phyloP scores from a whole-genome alignment of 2,329 filamentous ascomycete genomes.

The Plenodomus tracheiphilus region DNA sequence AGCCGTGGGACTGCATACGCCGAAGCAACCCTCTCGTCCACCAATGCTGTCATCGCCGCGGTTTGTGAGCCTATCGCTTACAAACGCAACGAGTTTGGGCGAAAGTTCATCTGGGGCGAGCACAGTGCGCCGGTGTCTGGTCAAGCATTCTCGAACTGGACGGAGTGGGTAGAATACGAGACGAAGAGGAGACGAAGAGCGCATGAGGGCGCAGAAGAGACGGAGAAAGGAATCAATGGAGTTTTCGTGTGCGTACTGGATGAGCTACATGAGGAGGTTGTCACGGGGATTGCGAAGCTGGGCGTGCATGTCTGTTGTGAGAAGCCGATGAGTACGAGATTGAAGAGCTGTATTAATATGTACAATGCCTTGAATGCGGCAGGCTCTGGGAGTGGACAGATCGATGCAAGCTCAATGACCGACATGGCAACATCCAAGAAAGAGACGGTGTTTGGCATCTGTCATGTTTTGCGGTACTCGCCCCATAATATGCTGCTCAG shows the following conservation, averaged over 20 bases:
- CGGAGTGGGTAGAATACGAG: slow-evolving; percentile 76
- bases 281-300: slow-evolving; percentile 70
- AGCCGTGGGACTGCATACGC: slow-evolving; percentile 45
- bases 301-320: slow-evolving; percentile 89
- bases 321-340: slow-evolving; percentile 83
- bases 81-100: slow-evolving; percentile 73
- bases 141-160: slow-evolving; percentile 74
- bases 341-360: slow-evolving; percentile 78
- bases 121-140: slow-evolving; percentile 55
- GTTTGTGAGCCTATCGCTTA: slow-evolving; percentile 80
- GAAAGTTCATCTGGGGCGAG: slow-evolving; percentile 71
- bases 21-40: slow-evolving; percentile 17
- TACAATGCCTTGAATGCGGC: slow-evolving; percentile 58
- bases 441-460: slow-evolving; percentile 75
- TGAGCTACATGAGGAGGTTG: slow-evolving; percentile 82
- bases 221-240: slow-evolving; percentile 52
- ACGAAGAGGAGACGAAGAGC: slow-evolving; percentile 59
- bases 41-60: slow-evolving; percentile 67
- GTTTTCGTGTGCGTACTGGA: slow-evolving; percentile 79
- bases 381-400: slow-evolving; percentile 18
- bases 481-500: slow-evolving; percentile 88
- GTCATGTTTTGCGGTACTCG: slow-evolving; percentile 90
- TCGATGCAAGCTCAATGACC: background rate
- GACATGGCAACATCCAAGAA: slow-evolving; percentile 8
- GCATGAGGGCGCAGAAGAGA: slow-evolving; percentile 14